Base-by-base conservation (phyloP, 768 basidiomycete species). In the Harrya chromipes region DNA sequence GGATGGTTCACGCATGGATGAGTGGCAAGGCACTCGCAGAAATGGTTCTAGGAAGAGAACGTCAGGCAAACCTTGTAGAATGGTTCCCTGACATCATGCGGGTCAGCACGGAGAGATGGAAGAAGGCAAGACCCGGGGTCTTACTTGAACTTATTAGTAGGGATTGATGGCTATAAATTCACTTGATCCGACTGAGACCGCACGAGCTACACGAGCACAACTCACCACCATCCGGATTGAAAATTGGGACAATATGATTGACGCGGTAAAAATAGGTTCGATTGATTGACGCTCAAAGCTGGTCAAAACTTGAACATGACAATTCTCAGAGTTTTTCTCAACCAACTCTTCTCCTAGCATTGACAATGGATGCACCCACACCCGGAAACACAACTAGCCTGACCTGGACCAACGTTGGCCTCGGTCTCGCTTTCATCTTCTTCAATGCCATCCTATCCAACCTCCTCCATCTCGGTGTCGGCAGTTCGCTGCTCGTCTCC, bases 391-490 rank as follows among this genome's bases (percentile, higher is more conserved):
- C 46, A 0, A 60, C 69, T 23, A 58, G 72, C 47, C 67, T 93
- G 40, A 72, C 70, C 31, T 92, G 86, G 86, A 51, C 66, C n/a
- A 90, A 93, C 61, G 87, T 94, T 46, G 79, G 72, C 24, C 74
- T 93, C 49, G 88, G 82, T 0, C 77, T 93, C 59, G 67, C 77
- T 3, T 94, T 94, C 66, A 80, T 94, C 61, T 61, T 82, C 34
- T 79, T 93, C 62, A 81, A 91, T 70, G 79, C 84, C 6, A 52
- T 80, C 20, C 53, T 92, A 6, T 92, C 91, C 2, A 69, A 74
- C 6, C 55, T 73, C 1, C 78, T 91, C 51, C 74, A 82, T 5
- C 79, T 94, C 17, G 87, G 82, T 3, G 74, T 93, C 38, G 87
- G 84, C 1, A 65, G 73, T 1, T 83, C 84, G 6, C 77, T 94